Conservation (phyloP, 352 stramenopile genomes). For the Pythium graminicola region DNA sequence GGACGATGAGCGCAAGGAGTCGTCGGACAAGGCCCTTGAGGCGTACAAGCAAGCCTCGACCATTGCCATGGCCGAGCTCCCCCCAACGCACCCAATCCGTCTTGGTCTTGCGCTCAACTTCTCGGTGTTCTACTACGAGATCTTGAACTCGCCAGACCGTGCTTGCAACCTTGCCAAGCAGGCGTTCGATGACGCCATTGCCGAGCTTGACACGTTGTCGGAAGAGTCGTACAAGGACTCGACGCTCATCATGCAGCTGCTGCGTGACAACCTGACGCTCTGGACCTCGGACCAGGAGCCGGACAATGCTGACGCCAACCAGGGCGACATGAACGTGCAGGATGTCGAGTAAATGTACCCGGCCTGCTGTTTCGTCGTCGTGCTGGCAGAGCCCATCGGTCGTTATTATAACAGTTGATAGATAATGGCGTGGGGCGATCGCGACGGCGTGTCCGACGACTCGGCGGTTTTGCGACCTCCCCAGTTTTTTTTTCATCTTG, state of each 20-base stretch:
- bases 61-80: conserved; percentile 94
- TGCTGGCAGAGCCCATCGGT: conserved; percentile 1
- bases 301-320: conserved; percentile 84
- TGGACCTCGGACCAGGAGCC: conserved; percentile 97
- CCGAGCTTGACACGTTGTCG: conserved; percentile 98
- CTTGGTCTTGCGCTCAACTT: conserved; percentile 99
- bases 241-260: conserved; percentile 99
- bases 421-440: conserved; percentile 24
- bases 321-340: conserved; percentile 83
- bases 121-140: conserved; percentile 99
- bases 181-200: conserved; percentile 99
- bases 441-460: conserved; percentile 10
- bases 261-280: conserved; percentile 99
- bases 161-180: conserved; percentile 94
- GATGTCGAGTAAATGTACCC: conserved; percentile 57
- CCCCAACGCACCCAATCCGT: conserved; percentile 97
- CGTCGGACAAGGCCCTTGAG: conserved; percentile 77
- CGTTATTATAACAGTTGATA: conserved; percentile 31
- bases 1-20: conserved; percentile 93
- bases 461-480: conserved; percentile 2
- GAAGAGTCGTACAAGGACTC: conserved; percentile 99
- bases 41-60: conserved; percentile 76
- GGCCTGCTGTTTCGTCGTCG: conserved; percentile 6
- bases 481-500: conserved; percentile 18
- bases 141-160: conserved; percentile 94